These are phyloP conservation scores for Nitzschia sp. DNA, from an alignment of 108 stramenopile species.

Conservation along the genomic window DNA sequence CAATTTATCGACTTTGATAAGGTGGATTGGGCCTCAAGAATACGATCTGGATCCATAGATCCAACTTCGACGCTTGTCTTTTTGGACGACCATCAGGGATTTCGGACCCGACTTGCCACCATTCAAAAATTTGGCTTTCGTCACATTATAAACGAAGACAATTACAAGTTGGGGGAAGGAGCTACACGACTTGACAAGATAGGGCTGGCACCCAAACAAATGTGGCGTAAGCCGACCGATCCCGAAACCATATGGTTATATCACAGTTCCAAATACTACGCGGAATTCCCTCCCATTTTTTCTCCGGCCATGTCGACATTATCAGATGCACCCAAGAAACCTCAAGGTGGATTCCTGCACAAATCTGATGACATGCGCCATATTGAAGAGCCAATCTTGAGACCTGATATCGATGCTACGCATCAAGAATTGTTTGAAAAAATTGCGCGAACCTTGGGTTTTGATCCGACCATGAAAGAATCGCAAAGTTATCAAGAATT, in stretches of 20 bases:
- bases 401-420: not conserved
- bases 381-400: not conserved
- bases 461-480: not conserved
- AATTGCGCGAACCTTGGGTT: not conserved
- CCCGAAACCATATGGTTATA: not conserved
- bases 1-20: not conserved
- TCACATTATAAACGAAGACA: slow-evolving; percentile 39
- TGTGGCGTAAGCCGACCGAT: not conserved
- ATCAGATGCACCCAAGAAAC: not conserved
- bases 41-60: not conserved
- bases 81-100: not conserved
- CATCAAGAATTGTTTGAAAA: not conserved
- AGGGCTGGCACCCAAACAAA: not conserved
- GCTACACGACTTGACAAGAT: not conserved
- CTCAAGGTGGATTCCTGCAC: not conserved
- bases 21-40: not conserved
- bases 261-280: not conserved
- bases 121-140: slow-evolving; percentile 28
- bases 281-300: not conserved
- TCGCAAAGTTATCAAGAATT: not conserved
- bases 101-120: not conserved
- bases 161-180: slow-evolving; percentile 37
- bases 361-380: not conserved
- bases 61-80: not conserved
- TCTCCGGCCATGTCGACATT: not conserved